Conservation (phyloP, 2,329 filamentous ascomycete genomes). For the Penicillium freii region DNA sequence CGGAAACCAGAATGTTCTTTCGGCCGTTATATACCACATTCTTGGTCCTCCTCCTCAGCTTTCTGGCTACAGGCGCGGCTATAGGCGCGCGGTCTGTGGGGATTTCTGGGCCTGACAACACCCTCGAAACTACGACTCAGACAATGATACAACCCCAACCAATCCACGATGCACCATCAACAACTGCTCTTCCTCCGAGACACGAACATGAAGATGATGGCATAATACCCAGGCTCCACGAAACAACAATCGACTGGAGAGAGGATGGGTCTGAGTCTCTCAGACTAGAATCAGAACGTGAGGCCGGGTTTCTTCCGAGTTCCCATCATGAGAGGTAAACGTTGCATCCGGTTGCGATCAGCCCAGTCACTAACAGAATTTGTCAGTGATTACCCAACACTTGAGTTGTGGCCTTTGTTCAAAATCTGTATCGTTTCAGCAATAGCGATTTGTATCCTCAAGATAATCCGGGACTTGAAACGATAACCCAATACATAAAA, state of each 20-base stretch:
- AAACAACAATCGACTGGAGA: background rate
- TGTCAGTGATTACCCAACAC: background rate
- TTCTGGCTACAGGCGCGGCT: background rate
- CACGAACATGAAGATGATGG: background rate
- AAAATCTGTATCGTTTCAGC: constrained; percentile 2
- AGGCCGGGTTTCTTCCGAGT: constrained; percentile 2
- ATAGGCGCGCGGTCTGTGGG: background rate
- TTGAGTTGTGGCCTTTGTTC: background rate
- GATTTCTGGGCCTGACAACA: background rate
- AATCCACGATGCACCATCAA: background rate
- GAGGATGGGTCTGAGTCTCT: background rate
- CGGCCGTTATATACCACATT: background rate
- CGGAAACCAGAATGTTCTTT: background rate
- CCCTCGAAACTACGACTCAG: background rate
- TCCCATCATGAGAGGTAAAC: background rate
- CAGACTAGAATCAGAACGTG: background rate
- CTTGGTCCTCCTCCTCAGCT: background rate
- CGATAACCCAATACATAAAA: background rate
- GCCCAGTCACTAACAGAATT: background rate
- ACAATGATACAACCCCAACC: background rate
- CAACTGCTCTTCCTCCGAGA: background rate
- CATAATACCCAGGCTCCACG: background rate
- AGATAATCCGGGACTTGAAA: background rate
- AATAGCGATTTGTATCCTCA: constrained; percentile 4
- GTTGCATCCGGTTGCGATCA: background rate